Base-by-base conservation (phyloP, 192 early-diverging fungal species). In the Kappamyces sp. region DNA sequence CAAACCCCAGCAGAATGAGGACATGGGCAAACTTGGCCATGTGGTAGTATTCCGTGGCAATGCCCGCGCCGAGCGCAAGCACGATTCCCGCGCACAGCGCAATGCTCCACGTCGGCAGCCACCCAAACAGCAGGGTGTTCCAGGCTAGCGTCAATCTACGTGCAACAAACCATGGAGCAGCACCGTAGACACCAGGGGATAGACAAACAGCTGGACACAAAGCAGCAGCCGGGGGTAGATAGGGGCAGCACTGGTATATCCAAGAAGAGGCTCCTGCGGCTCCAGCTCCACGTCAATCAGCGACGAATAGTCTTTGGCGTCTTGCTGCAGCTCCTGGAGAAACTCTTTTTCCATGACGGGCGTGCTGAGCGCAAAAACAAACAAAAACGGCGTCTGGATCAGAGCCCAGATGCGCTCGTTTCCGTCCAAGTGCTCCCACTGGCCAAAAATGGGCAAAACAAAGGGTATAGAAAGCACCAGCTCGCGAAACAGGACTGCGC, bases 361-460 rank as follows among this genome's bases (percentile, higher is more conserved):
- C 41, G 84, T 60, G 0, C 86, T 87, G 22, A 83, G 39, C 1
- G 66, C 71, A 31, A 87, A 49, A 0, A 81, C 8, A 0, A 81
- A 60, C 6, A 79, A 63, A 15, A 79, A 74, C 1, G 86, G 86
- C 0, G 71, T 66, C 2, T 77, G 76, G 1, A 78, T 50, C 2
- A 86, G 32, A 0, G 77, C 65, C 49, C 70, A 71, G 12, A 78
- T 59, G 48, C 75, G 77, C 38, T 72, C 66, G 48, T 70, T 70
- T 8, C 51, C 12, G 12, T 67, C 60, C 33, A 84, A 84, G 4
- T 72, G 38, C 3, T 69, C 53, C 69, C 79, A 86, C 37, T 73
- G 55, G n/a, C 66, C 43, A 3, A 87, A 37, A 3, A 75, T 76
- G 0, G 86, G 86, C 46, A 87, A 84, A 32, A 84, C 66, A 37